These are phyloP conservation scores for Cicer yamashitae DNA, from an alignment of 306 rosid genomes.

Conservation along the genomic window DNA sequence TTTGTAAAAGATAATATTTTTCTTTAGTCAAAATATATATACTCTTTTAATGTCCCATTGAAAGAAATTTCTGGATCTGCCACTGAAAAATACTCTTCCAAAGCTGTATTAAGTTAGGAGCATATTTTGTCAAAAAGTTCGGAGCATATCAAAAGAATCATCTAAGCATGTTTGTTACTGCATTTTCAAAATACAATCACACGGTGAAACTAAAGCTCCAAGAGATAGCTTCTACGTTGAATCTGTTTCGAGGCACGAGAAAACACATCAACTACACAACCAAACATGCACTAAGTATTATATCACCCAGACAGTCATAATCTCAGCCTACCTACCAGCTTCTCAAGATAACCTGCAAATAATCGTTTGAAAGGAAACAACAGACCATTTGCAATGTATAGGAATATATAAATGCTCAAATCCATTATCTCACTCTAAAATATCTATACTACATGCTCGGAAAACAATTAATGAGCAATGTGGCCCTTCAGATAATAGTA, in stretches of 20 bases:
- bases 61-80: too few species aligned
- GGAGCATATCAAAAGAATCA: too few species aligned
- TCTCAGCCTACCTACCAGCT: constrained; percentile 7
- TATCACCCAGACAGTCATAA: neutral
- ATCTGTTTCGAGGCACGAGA: too few species aligned
- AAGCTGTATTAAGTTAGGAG: neutral
- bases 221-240: too few species aligned
- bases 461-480: constrained; percentile 25
- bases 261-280: too few species aligned
- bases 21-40: too few species aligned
- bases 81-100: constrained; percentile 7
- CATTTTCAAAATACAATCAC: too few species aligned
- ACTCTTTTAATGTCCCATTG: too few species aligned
- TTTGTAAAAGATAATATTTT: too few species aligned
- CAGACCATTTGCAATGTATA: constrained; percentile 27
- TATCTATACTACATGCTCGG: constrained; percentile 16
- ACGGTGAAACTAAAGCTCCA: too few species aligned
- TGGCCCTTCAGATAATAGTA: constrained; percentile 6
- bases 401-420: constrained; percentile 14
- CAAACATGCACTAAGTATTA: neutral
- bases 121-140: too few species aligned
- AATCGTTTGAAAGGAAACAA: constrained; percentile 33
- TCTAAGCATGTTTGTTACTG: too few species aligned
- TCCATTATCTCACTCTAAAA: constrained; percentile 28
- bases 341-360: constrained; percentile 3